Base-by-base conservation (phyloP, 202 grass and related monocot genomes). In the Panicum hallii region DNA sequence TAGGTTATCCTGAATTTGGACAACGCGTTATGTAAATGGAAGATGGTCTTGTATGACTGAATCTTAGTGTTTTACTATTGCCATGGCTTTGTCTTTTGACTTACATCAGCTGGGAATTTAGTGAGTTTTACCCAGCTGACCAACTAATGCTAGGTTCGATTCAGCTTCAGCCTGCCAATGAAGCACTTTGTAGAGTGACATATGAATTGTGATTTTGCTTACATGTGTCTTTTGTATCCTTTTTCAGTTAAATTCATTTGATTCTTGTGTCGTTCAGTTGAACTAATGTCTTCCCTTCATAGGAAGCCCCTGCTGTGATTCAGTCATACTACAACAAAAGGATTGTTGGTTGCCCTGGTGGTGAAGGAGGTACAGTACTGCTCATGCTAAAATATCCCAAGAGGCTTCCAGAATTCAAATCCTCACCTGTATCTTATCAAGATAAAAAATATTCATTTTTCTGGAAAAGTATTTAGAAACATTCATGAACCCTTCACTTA, bases 341-440 rank as follows among this genome's bases (percentile, higher is more conserved):
- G 79, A 90, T 97, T 78, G 84, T 97, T 67, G 94, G 92, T 70
- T 94, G 88, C 60, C 88, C 94, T 72, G 92, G 94, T 9, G 88
- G 71, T 83, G 84, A 89, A 89, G 94, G 90, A 84, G 94, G 90
- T 97, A 87, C 7, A 78, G 57, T 64, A 67, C n/a, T 40, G 23
- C 23, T 20, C n/a, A 63, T 70, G 6, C 47, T 57, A 46, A 41
- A 70, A 72, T 71, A 7, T 56, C 6, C 5, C 2, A 57, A 74
- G 6, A 48, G 4, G 19, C 48, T 63, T 78, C 6, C 8, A 67
- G 53, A 63, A 8, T 57, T 54, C 3, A 66, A 48, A 60, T 47
- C 19, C 16, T 85, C 2, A 13, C 7, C 0, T 49, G 40, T 22
- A 12, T 72, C 10, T 77, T 77, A 11, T 63, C 6, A 52, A 52